phyloP scores from a whole-genome alignment of 495 filamentous ascomycete species.

The Aspergillus conjunctus region DNA sequence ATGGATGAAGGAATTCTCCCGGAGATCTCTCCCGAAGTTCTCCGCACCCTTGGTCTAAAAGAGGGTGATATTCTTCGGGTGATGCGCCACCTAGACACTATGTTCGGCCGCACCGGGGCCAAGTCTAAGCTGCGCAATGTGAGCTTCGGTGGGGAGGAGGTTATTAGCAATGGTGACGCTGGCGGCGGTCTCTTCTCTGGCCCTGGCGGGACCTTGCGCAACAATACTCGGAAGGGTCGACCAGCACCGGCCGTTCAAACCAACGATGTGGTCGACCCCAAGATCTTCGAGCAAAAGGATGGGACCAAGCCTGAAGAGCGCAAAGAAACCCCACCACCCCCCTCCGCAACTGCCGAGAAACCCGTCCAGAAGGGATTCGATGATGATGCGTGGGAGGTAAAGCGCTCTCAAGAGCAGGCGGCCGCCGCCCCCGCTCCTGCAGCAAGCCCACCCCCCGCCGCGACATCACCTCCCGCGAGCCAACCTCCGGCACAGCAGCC shows the following conservation, averaged over 20 bases:
- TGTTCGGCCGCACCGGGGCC: conserved; percentile 64
- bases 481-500: conserved; percentile 50
- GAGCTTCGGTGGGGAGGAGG: conserved; percentile 61
- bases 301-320: conserved; percentile 47
- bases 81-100: conserved; percentile 84
- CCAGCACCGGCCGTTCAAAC: conserved; percentile 83
- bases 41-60: conserved; percentile 85
- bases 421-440: conserved; percentile 33
- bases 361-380: conserved; percentile 73
- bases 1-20: conserved; percentile 92
- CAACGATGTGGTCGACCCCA: conserved; percentile 81
- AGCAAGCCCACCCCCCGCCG: conserved; percentile 33
- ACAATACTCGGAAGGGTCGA: conserved; percentile 93
- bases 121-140: conserved; percentile 63
- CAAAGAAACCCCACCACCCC: conserved; percentile 47
- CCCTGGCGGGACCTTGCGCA: conserved; percentile 80
- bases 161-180: conserved; percentile 53
- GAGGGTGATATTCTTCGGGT: conserved; percentile 96
- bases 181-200: conserved; percentile 86
- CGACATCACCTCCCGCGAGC: conserved; percentile 41
- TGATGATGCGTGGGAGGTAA: conserved; percentile 96
- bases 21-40: conserved; percentile 77
- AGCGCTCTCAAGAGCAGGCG: conserved; percentile 71
- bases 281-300: conserved; percentile 73
- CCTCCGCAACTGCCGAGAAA: conserved; percentile 43